A percentile compares a stretch with the other conserved stretches of the same genome.
phyloP scores from a whole-genome alignment of 345 rosid genomes.

The Angophora floribunda region DNA sequence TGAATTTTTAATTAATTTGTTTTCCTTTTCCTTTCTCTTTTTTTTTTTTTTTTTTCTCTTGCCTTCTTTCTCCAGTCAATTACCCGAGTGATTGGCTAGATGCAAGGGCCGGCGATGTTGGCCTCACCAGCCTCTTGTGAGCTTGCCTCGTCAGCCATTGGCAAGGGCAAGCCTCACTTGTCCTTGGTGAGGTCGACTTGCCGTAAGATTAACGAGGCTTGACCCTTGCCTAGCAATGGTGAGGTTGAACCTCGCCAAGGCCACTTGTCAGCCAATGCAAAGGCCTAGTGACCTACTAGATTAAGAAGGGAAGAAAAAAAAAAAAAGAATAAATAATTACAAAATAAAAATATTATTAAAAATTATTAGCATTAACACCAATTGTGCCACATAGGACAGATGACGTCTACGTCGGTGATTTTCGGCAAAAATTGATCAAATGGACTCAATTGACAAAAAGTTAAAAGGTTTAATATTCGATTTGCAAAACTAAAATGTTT shows the following conservation, averaged over 20 bases:
- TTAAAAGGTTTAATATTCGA: too few relatives aligned
- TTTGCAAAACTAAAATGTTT: not conserved
- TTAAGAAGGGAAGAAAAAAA: not conserved
- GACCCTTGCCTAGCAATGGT: not conserved
- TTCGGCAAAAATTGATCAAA: not conserved
- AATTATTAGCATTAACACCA: accelerated
- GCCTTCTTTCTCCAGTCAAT: not conserved
- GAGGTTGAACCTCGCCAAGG: not conserved
- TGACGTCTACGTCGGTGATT: not conserved
- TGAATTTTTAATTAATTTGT: too few relatives aligned
- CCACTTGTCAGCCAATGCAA: accelerated
- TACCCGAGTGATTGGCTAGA: not conserved
- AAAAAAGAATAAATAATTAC: accelerated
- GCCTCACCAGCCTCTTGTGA: not conserved
- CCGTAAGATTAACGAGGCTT: too few relatives aligned
- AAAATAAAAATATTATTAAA: too few relatives aligned
- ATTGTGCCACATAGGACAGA: not conserved
- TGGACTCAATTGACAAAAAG: too few relatives aligned
- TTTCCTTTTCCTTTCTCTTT: too few relatives aligned
- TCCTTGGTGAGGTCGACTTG: not conserved
- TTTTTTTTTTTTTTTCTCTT: accelerated
- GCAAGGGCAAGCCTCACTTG: not conserved
- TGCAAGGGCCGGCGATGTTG: not conserved
- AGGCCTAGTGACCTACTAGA: not conserved
- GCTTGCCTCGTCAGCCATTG: not conserved